Conservation (phyloP, 2,329 filamentous ascomycete genomes). For the Colletotrichum liriopes region DNA sequence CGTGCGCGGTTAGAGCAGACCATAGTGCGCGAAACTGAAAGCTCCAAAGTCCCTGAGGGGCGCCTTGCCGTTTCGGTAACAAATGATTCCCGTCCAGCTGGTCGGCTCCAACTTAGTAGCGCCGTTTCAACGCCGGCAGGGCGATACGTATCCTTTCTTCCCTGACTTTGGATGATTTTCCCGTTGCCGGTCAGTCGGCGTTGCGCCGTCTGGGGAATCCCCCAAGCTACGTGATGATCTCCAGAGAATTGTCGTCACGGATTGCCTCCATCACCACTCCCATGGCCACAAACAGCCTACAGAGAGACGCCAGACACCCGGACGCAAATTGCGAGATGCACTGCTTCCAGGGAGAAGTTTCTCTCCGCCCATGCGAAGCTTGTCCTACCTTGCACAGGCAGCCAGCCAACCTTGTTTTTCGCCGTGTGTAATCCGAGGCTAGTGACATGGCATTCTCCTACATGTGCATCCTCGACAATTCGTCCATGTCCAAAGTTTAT, state of each 20-base stretch:
- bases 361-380: background rate
- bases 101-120: background rate
- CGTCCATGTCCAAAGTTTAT: slow-evolving; percentile 21
- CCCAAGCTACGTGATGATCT: background rate
- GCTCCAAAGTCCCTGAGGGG: background rate
- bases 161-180: background rate
- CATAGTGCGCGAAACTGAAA: background rate
- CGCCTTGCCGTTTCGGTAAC: slow-evolving; percentile 17
- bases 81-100: slow-evolving; percentile 16
- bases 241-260: background rate
- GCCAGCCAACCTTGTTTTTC: background rate
- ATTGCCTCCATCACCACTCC: background rate
- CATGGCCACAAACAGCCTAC: background rate
- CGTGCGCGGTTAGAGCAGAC: slow-evolving; percentile 5
- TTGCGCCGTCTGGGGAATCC: background rate
- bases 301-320: background rate
- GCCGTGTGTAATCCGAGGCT: slow-evolving; percentile 3
- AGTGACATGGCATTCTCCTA: slow-evolving; percentile 35
- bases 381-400: background rate
- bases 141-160: background rate
- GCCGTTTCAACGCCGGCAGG: slow-evolving; percentile 4
- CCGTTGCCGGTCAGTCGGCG: slow-evolving; percentile 1
- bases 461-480: slow-evolving; percentile 36
- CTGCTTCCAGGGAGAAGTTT: background rate
- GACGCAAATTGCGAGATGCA: background rate